These are phyloP conservation scores for Peronospora belbahrii DNA, from an alignment of 352 stramenopile genomes.

Conservation along the genomic window DNA sequence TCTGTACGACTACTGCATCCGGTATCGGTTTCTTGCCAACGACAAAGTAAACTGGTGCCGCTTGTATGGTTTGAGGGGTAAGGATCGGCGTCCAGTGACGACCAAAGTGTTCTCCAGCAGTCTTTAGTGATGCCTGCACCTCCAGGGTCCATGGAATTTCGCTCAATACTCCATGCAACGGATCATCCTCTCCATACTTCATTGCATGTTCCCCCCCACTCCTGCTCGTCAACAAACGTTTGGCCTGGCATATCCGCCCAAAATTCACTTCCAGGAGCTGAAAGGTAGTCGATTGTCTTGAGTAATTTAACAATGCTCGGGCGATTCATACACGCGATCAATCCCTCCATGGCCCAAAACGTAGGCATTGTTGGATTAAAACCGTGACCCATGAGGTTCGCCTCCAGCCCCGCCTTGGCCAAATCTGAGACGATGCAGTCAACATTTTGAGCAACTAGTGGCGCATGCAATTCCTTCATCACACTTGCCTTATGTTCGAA, in stretches of 20 bases:
- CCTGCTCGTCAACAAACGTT: constrained; percentile 13
- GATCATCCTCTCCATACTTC: constrained; percentile 52
- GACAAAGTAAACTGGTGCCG: constrained; percentile 19
- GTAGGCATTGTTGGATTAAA: constrained; percentile 45
- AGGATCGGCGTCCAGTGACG: constrained; percentile 32
- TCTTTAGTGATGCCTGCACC: constrained; percentile 25
- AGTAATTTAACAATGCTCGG: constrained; percentile 33
- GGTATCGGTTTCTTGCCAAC: constrained; percentile 29
- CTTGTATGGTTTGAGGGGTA: constrained; percentile 9
- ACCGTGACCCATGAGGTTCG: constrained; percentile 28
- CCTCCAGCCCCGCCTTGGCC: constrained; percentile 27
- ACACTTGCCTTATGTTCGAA: constrained; percentile 45
- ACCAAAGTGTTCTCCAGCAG: constrained; percentile 29
- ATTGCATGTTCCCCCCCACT: constrained; percentile 18
- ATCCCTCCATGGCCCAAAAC: constrained; percentile 50
- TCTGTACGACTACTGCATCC: constrained; percentile 15
- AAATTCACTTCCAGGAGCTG: constrained; percentile 37
- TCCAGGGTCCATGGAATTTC: constrained; percentile 33
- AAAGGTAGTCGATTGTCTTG: constrained; percentile 41
- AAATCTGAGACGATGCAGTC: constrained; percentile 44
- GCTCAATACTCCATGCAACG: constrained; percentile 36
- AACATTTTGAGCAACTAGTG: constrained; percentile 32
- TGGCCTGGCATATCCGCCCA: constrained; percentile 44
- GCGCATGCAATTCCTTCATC: constrained; percentile 33
- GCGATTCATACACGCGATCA: constrained; percentile 38